Conservation (phyloP, 78 protist species). For the Anaeramoeba flamelloides region DNA sequence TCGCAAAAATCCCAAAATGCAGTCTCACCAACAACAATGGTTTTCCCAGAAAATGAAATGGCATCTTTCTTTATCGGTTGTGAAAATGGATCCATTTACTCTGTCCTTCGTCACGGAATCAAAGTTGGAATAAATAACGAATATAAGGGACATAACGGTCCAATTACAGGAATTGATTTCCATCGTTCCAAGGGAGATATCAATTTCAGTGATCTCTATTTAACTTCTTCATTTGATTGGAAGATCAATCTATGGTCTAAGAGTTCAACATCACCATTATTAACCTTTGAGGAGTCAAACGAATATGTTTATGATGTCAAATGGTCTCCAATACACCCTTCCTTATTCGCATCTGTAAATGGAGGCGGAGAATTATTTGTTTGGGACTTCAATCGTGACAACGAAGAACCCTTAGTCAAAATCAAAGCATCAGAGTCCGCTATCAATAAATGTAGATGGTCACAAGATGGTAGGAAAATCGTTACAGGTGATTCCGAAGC, state of each 20-base stretch:
- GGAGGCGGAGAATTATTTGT: slow-evolving; percentile 36
- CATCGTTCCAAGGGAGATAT: slow-evolving; percentile 41
- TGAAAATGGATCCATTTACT: slow-evolving; percentile 48
- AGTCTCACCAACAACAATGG: slow-evolving; percentile 18
- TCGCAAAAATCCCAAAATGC: too few relatives aligned
- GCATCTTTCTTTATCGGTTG: slow-evolving; percentile 41
- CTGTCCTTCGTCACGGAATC: slow-evolving; percentile 15
- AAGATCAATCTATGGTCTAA: slow-evolving; percentile 46
- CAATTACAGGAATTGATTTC: slow-evolving; percentile 37
- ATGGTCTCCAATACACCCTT: slow-evolving; percentile 66
- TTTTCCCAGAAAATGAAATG: slow-evolving; percentile 41
- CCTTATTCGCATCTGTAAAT: slow-evolving; percentile 44
- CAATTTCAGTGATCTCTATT: slow-evolving; percentile 35
- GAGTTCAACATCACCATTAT: not conserved
- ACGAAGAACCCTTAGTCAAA: slow-evolving; percentile 8
- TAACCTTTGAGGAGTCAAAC: slow-evolving; percentile 41
- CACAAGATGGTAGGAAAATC: slow-evolving; percentile 8
- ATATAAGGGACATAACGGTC: slow-evolving; percentile 50
- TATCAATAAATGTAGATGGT: slow-evolving; percentile 14
- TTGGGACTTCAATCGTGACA: slow-evolving; percentile 38
- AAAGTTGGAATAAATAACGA: too few relatives aligned
- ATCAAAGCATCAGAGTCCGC: not conserved
- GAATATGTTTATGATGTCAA: slow-evolving; percentile 52
- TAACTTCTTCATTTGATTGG: slow-evolving; percentile 56
- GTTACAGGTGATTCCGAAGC: slow-evolving; percentile 25